Percentiles rank a stretch among this genome's conserved stretches.
Conservation (phyloP, 2,329 filamentous ascomycete species). For the Aspergillus uvarum region DNA sequence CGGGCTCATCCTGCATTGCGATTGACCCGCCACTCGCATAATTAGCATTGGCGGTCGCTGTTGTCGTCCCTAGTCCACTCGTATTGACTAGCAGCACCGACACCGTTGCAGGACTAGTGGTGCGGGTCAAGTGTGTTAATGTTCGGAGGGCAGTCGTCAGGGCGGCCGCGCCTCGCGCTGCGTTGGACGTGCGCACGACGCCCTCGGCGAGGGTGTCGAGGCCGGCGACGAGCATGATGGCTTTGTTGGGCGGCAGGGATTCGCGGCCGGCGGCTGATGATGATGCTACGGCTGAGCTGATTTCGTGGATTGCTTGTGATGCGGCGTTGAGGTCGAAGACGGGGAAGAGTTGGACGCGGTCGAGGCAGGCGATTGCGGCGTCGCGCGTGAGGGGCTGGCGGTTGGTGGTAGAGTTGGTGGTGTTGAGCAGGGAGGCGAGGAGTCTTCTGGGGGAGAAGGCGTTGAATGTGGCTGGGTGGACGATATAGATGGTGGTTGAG, state of each 20-base stretch:
- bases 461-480: conserved; percentile 32
- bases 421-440: conserved; percentile 28
- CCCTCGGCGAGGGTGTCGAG: conserved; percentile 39
- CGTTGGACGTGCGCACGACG: conserved; percentile 40
- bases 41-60: not conserved
- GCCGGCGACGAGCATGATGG: conserved; percentile 28
- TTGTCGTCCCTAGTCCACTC: conserved; percentile 26
- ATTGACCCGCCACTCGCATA: not conserved
- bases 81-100: conserved; percentile 41
- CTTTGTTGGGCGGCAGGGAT: not conserved
- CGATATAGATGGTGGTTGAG: conserved; percentile 32
- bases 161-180: conserved; percentile 34
- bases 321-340: conserved; percentile 33
- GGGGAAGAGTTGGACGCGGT: conserved; percentile 35
- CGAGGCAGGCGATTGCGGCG: conserved; percentile 33
- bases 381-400: conserved; percentile 18
- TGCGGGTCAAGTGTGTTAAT: conserved; percentile 34
- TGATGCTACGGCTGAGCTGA: conserved; percentile 23
- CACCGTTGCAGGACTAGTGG: conserved; percentile 27
- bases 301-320: conserved; percentile 31
- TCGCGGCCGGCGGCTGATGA: not conserved
- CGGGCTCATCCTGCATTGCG: too few species aligned
- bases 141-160: conserved; percentile 34
- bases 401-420: conserved; percentile 1
- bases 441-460: conserved; percentile 33